Evolutionary conservation across 495 filamentous ascomycete species (phyloP), one percentile per base, ranked within the genome.

Genomic region (Penicillium egyptiacum): DNA sequence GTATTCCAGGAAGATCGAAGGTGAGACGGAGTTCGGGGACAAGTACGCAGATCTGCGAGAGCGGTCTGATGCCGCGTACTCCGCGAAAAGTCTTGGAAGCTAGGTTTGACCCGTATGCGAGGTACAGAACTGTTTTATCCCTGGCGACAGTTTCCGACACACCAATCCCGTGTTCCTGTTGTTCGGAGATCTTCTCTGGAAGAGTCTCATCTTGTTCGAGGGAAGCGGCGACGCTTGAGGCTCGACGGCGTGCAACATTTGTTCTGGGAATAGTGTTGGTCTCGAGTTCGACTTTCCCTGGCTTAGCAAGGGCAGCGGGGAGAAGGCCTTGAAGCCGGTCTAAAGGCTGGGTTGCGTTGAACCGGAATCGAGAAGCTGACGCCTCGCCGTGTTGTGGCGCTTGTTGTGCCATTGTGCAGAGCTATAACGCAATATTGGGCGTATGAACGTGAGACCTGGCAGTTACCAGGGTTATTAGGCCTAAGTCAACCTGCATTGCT

Each of bases 71-170:
- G 57, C 86, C 87, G 12, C 92, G 86, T 30, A 61, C 72, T 45
- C 87, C 89, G 26, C 83, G 80, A 69, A 98, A 96, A 1, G 88
- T 91, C 64, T 86, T 69, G 17, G 86, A 78, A 50, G 75, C 81
- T 54, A 98, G 82, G 68, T 98, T 98, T 48, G 92, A 96, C 59
- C 94, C 94, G 63, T 98, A 98, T 39, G 94, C 94, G 11, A 98
- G 84, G 75, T 98, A 98, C 44, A 96, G 81, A 48, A 96, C 77
- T 3, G 90, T 90, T 25, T 78, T 53, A 23, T 65, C 52, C 31
- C 60, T 37, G 3, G 56, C 59, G 14, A 33, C 28, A 16, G 41
- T 42, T 19, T 43, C 54, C 10, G 41, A 37, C 26, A 57, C 35
- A 6, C 4, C 23, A 17, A 40, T 16, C 8, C 58, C 57, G 19